Base-by-base conservation (phyloP, 495 filamentous ascomycete species). In the Neurospora africana region DNA sequence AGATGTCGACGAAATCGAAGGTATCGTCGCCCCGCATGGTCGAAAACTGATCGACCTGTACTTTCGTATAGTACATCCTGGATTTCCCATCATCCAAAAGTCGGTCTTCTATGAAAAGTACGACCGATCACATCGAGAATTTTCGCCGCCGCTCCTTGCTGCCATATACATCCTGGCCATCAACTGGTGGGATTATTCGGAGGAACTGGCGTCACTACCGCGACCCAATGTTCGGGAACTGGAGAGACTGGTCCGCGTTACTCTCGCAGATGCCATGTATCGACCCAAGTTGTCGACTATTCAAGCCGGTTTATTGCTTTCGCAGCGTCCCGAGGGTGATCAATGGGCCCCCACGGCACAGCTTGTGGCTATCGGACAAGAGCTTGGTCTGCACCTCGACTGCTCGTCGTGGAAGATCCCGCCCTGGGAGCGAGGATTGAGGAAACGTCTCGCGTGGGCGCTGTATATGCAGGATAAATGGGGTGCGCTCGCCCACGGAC, bases 381-480 rank as follows among this genome's bases (percentile, higher is more conserved):
- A 94, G 77, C 87, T 97, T 7, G 93, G 93, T 33, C 84, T 97
- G 68, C 94, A 97, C 78, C 88, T 95, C 11, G 93, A 97, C 79
- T 95, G 92, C 79, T 88, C 90, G n/a, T 84, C 86, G 70, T 96
- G 94, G 93, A 91, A 91, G 72, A 93, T 97, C 47, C 94, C 94
- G 7, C 82, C 84, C 1, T 97, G 94, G 94, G 94, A 97, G 78
- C 88, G 90, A 69, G 91, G 93, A 1, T 82, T 97, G 41, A 86
- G 93, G 68, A 93, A 94, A 78, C 89, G 94, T 35, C 84, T 97
- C 40, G 94, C 92, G 72, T 97, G 94, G 93, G 94, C 92, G 3
- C 83, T 97, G 72, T 97, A 93, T 77, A 92, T 93, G 89, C 91
- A 96, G 77, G 94, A 97, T 77, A 97, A 95, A 83, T 97, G 94